phyloP scores from a whole-genome alignment of 305 asterid species.

The Fraxinus latifolia region DNA sequence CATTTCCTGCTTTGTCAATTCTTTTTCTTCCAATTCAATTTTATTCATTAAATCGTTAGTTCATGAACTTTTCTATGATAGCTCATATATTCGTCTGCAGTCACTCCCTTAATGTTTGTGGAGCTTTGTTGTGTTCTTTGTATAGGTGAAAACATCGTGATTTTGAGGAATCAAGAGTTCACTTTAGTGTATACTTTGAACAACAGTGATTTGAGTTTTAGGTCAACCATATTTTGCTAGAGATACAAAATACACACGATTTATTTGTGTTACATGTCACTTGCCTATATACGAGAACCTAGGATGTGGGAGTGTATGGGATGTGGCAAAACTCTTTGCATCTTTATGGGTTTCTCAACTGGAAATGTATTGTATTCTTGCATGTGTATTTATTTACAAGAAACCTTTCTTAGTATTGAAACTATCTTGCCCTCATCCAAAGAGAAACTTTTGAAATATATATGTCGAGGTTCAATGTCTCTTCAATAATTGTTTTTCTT shows the following conservation, averaged over 20 bases:
- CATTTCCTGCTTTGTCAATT: constrained; percentile 17
- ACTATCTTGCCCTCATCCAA: not conserved
- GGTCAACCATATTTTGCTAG: not conserved
- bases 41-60: constrained; percentile 29
- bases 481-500: not conserved
- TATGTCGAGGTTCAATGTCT: not conserved
- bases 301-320: not conserved
- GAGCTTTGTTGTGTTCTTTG: constrained; percentile 16
- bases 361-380: not conserved
- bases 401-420: not conserved
- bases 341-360: not conserved
- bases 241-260: not conserved
- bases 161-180: not conserved
- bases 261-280: not conserved
- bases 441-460: not conserved
- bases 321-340: not conserved
- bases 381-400: not conserved
- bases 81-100: constrained; percentile 19
- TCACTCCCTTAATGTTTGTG: constrained; percentile 18
- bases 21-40: constrained; percentile 30
- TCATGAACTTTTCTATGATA: constrained; percentile 24
- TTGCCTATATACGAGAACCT: not conserved
- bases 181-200: not conserved
- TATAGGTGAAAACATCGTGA: not conserved
- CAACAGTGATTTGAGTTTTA: not conserved